Conservation (phyloP, 2,329 filamentous ascomycete genomes). For the Fusarium newnesense region DNA sequence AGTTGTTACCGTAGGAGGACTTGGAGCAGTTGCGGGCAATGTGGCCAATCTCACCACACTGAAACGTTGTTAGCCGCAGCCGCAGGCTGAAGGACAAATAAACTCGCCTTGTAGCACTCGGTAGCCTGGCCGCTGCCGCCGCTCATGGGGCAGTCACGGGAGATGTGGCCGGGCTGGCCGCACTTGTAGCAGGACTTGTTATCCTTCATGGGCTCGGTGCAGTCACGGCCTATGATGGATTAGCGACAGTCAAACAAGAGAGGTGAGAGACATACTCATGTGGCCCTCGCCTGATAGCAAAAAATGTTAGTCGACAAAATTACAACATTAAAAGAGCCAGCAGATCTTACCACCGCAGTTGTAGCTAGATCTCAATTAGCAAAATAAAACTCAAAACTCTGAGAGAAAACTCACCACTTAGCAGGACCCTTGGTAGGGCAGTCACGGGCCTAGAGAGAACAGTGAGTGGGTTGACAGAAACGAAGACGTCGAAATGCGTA, state of each 20-base stretch:
- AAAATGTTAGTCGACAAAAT: conserved; percentile 40
- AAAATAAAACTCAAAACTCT: not conserved
- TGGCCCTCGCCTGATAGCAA: conserved; percentile 69
- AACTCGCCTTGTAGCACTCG: conserved; percentile 86
- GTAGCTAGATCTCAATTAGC: conserved; percentile 65
- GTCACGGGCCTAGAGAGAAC: conserved; percentile 73
- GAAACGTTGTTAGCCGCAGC: conserved; percentile 11
- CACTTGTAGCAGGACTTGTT: conserved; percentile 82
- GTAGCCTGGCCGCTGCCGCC: conserved; percentile 61
- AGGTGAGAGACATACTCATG: conserved; percentile 71
- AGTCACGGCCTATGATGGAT: conserved; percentile 78
- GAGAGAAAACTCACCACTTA: conserved; percentile 72
- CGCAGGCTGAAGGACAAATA: not conserved
- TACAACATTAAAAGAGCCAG: not conserved
- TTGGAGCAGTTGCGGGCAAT: conserved; percentile 92
- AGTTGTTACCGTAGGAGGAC: conserved; percentile 63
- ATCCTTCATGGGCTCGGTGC: conserved; percentile 88
- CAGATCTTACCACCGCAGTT: conserved; percentile 78
- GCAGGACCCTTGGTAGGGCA: conserved; percentile 86
- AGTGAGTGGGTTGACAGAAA: conserved; percentile 15
- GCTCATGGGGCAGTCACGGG: conserved; percentile 80
- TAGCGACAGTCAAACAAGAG: conserved; percentile 4
- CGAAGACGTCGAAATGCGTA: conserved; percentile 11
- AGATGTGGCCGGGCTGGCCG: conserved; percentile 88
- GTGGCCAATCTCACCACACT: conserved; percentile 95